Evolutionary conservation across 768 basidiomycete genomes (phyloP).

Genomic region (Porphyrellus cyaneotinctus): DNA sequence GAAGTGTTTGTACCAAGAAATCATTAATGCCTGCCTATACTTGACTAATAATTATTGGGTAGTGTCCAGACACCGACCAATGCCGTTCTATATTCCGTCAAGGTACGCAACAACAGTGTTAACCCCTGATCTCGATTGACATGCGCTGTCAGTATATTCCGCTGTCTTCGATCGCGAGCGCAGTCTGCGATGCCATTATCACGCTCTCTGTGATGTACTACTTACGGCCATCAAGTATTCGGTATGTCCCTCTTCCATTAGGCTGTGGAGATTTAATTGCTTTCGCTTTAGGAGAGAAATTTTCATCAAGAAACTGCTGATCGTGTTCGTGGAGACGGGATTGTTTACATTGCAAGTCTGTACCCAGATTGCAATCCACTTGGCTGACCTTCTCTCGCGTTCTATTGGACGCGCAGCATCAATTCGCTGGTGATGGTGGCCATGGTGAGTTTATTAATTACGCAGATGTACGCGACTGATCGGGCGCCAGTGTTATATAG

Average conservation of each 20-base stretch:
- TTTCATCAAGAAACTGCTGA: conserved; percentile 5
- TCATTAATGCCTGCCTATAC: neutral
- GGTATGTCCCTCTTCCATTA: neutral
- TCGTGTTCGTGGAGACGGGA: conserved; percentile 12
- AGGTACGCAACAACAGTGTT: neutral
- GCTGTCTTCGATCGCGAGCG: neutral
- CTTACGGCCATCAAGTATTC: conserved; percentile 8
- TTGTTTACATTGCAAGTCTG: conserved; percentile 13
- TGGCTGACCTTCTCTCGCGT: neutral
- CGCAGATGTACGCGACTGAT: neutral
- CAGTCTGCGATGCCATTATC: conserved; percentile 10
- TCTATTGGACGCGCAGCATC: conserved; percentile 2
- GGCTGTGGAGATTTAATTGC: neutral
- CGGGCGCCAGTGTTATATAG: conserved; percentile 7
- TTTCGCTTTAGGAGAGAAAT: conserved; percentile 1
- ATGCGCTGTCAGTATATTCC: neutral
- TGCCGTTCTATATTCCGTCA: neutral
- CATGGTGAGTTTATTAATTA: conserved; percentile 2
- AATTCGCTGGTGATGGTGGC: conserved; percentile 7
- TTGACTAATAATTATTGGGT: neutral
- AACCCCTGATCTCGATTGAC: neutral
- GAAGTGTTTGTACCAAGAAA: conserved; percentile 3
- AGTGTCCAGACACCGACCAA: conserved; percentile 5
- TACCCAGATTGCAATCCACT: neutral
- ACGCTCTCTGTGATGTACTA: conserved; percentile 8